These are phyloP conservation scores for Psilocybe tampanensis DNA, from an alignment of 768 basidiomycete genomes.

Conservation along the genomic window DNA sequence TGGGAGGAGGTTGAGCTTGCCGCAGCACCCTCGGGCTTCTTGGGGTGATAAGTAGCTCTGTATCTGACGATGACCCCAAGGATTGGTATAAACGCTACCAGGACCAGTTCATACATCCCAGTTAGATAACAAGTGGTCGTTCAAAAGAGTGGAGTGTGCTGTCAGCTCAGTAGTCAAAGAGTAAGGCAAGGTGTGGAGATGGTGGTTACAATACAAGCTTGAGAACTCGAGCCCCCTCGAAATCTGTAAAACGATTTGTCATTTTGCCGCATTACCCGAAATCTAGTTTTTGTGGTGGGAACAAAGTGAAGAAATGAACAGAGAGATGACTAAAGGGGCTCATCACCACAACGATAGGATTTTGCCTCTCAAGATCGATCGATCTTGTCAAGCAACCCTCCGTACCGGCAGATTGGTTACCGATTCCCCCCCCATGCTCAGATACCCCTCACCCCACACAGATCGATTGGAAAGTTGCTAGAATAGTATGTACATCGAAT, in stretches of 20 bases:
- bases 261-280: too few relatives aligned
- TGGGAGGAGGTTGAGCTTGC: background rate
- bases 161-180: background rate
- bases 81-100: conserved; percentile 1
- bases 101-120: background rate
- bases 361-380: background rate
- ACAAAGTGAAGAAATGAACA: background rate
- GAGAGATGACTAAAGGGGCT: background rate
- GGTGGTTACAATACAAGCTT: background rate
- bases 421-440: background rate
- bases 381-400: background rate
- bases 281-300: too few relatives aligned
- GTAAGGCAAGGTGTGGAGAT: background rate
- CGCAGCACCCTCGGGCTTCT: background rate
- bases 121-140: background rate
- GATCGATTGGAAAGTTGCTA: background rate
- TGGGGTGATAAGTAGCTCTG: conserved; percentile 6
- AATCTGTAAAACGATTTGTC: too few relatives aligned
- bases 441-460: background rate
- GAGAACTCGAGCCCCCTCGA: too few relatives aligned
- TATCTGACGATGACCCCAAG: conserved; percentile 11
- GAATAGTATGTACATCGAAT: too few relatives aligned
- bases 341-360: too few relatives aligned
- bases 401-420: background rate
- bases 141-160: background rate